A percentile compares a stretch with the other conserved stretches of the same genome.
Evolutionary conservation across 371 early-diverging fungal species (phyloP).

Genomic region (Mortierella sp.): DNA sequence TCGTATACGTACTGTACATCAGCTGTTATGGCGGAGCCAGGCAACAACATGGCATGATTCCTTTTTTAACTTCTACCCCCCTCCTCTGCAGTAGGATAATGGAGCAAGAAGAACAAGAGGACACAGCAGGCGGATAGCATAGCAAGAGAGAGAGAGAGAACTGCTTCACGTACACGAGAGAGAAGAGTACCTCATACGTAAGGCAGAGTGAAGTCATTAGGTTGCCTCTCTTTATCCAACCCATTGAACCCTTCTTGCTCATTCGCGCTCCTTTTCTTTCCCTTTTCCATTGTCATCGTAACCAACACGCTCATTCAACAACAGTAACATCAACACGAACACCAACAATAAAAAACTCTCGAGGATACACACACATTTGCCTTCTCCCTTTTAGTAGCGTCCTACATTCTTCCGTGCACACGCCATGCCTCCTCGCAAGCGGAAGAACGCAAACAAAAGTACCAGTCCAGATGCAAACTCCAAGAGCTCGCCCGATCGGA

Average conservation of each 20-base stretch:
- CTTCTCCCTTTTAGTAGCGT: neutral
- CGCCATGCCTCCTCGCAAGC: neutral
- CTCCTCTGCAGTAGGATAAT: too few relatives aligned
- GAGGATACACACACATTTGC: neutral
- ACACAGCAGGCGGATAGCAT: too few relatives aligned
- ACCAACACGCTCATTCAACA: constrained; percentile 1
- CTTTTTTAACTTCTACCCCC: too few relatives aligned
- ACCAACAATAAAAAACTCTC: neutral
- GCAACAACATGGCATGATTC: too few relatives aligned
- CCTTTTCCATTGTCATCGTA: neutral
- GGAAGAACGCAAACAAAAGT: neutral
- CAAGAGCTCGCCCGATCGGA: neutral
- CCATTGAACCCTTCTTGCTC: constrained; percentile 16
- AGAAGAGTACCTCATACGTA: too few relatives aligned
- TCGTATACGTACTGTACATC: too few relatives aligned
- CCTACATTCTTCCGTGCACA: neutral
- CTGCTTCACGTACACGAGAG: too few relatives aligned
- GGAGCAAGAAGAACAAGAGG: too few relatives aligned
- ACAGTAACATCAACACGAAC: constrained; percentile 5
- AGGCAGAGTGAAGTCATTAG: too few relatives aligned
- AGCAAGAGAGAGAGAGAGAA: neutral
- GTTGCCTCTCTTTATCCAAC: neutral
- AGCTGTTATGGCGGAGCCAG: too few relatives aligned
- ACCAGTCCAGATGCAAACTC: neutral
- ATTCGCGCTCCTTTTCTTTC: too few relatives aligned